Evolutionary conservation across 331 rosid species (phyloP).

Genomic region (Erythrophleum ivorense): DNA sequence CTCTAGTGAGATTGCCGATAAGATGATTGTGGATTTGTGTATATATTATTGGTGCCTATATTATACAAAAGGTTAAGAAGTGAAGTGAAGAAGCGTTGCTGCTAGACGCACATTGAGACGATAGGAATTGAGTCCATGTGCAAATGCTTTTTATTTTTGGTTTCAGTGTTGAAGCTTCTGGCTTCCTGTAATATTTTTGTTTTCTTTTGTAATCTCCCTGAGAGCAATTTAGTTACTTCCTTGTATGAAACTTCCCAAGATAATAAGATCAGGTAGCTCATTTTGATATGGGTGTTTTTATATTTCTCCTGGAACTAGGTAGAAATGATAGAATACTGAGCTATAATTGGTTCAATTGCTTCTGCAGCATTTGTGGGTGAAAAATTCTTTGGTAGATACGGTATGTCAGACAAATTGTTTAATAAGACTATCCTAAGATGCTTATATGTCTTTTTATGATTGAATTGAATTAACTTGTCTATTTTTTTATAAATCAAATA

Average conservation of each 20-base stretch:
- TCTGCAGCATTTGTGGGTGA: too few relatives aligned
- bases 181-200: slow-evolving; percentile 54
- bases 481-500: too few relatives aligned
- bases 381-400: too few relatives aligned
- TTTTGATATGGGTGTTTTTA: background rate
- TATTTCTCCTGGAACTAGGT: background rate
- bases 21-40: slow-evolving; percentile 60
- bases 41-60: slow-evolving; percentile 45
- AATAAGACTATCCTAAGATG: too few relatives aligned
- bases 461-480: too few relatives aligned
- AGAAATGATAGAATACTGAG: too few relatives aligned
- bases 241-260: slow-evolving; percentile 44
- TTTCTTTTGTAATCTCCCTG: slow-evolving; percentile 35
- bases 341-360: background rate
- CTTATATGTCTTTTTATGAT: too few relatives aligned
- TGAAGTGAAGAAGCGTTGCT: slow-evolving; percentile 42
- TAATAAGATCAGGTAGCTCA: slow-evolving; percentile 13
- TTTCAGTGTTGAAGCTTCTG: slow-evolving; percentile 59
- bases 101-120: slow-evolving; percentile 60
- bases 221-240: slow-evolving; percentile 42
- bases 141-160: slow-evolving; percentile 27
- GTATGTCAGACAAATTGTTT: too few relatives aligned
- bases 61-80: slow-evolving; percentile 37
- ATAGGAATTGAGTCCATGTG: slow-evolving; percentile 61
- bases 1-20: slow-evolving; percentile 50